Conservation (phyloP, 345 rosid genomes). For the Lumnitzera racemosa region DNA sequence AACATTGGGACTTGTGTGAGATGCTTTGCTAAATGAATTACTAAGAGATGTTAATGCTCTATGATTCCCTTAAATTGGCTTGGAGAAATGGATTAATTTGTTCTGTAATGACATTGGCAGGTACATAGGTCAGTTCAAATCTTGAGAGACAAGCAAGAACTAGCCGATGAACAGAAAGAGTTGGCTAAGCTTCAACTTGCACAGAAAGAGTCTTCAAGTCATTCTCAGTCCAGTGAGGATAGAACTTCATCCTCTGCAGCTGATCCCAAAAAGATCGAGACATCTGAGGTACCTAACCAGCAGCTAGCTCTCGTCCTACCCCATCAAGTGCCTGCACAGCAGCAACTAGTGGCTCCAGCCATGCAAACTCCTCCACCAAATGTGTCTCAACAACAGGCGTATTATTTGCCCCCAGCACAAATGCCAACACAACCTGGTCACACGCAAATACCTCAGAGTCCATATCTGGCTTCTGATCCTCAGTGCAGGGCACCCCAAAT, state of each 20-base stretch:
- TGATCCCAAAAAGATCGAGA: constrained; percentile 54
- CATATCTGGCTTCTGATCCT: constrained; percentile 47
- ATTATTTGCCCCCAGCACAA: constrained; percentile 54
- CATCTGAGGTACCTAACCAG: constrained; percentile 59
- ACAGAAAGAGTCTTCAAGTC: constrained; percentile 69
- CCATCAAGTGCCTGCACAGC: constrained; percentile 71
- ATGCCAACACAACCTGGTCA: constrained; percentile 41
- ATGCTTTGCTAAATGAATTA: no score
- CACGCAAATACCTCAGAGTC: constrained; percentile 43
- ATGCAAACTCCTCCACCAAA: constrained; percentile 46
- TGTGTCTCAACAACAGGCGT: constrained; percentile 58
- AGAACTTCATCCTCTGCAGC: constrained; percentile 49
- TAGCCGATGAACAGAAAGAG: constrained; percentile 89
- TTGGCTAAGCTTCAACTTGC: constrained; percentile 84
- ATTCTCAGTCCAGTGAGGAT: constrained; percentile 69
- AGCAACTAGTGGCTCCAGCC: constrained; percentile 38
- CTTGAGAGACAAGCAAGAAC: constrained; percentile 96
- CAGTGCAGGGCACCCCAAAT: constrained; percentile 61
- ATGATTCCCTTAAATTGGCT: no score
- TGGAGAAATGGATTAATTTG: not conserved
- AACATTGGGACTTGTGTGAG: no score
- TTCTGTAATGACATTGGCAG: constrained; percentile 26
- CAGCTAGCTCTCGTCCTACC: constrained; percentile 92
- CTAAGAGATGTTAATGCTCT: no score
- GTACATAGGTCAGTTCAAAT: constrained; percentile 98